Evolutionary conservation across 2,329 filamentous ascomycete genomes (phyloP).

Genomic region (Alternaria sp.): DNA sequence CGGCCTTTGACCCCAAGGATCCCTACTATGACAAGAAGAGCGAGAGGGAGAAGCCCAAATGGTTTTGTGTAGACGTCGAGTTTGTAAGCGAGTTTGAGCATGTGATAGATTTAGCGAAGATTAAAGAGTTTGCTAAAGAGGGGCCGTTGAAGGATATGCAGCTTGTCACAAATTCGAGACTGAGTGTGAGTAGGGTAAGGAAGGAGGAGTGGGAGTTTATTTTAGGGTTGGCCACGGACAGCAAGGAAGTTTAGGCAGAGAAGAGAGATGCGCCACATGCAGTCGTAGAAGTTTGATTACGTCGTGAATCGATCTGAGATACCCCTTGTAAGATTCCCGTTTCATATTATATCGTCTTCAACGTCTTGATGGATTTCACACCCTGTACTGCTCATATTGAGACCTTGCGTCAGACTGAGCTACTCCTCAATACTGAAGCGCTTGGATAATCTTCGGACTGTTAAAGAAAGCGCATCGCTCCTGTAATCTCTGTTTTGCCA

Average conservation of each 20-base stretch:
- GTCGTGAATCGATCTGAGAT: background rate
- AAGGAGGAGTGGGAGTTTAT: slow-evolving; percentile 70
- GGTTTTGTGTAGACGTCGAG: slow-evolving; percentile 88
- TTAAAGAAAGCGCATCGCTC: slow-evolving; percentile 59
- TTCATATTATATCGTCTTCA: background rate
- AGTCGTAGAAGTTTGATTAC: background rate
- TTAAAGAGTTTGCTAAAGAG: slow-evolving; percentile 67
- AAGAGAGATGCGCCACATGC: background rate
- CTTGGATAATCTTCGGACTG: slow-evolving; percentile 52
- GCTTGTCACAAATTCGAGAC: slow-evolving; percentile 77
- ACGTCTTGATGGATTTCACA: background rate
- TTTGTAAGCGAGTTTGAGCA: slow-evolving; percentile 83
- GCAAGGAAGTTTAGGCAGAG: background rate
- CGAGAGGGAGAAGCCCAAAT: slow-evolving; percentile 72
- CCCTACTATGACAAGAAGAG: slow-evolving; percentile 87
- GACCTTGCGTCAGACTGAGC: background rate
- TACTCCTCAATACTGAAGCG: slow-evolving; percentile 38
- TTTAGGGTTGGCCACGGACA: slow-evolving; percentile 54
- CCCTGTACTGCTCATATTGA: background rate
- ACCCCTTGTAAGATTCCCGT: background rate
- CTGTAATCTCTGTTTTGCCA: slow-evolving; percentile 50
- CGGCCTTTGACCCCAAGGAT: slow-evolving; percentile 72
- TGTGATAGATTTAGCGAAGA: slow-evolving; percentile 72
- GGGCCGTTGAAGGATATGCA: slow-evolving; percentile 76
- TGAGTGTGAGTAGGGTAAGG: slow-evolving; percentile 79